Base-by-base conservation (phyloP, 345 rosid species). In the Trapa bicornis region DNA sequence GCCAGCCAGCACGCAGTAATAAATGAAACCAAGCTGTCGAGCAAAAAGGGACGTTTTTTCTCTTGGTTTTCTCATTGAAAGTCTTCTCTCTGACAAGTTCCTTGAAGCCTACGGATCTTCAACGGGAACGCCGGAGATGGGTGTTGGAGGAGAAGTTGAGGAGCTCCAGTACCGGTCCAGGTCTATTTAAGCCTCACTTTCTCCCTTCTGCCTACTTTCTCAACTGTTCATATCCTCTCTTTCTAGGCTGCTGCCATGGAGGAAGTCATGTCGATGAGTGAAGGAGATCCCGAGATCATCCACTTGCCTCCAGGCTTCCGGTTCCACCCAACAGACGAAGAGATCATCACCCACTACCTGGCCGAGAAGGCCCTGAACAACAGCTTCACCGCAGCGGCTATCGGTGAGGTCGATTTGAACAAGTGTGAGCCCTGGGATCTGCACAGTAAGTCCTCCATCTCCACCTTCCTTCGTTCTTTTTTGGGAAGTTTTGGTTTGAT, bases 371-470 rank as follows among this genome's bases (percentile, higher is more conserved):
- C 81, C 70, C 68, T 82, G 72, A 79, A 84, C 38, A 68, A 67
- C 74, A 62, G 64, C 54, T 84, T 82, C 78, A 66, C 69, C 13
- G 86, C 96, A 32, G 35, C 76, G 68, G 88, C 90, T 56, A 71
- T 93, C 65, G 92, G 83, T 38, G 96, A 93, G 60, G 98, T 76
- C 56, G 90, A 92, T 84, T 81, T 92, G 74, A 92, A 89, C 78
- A 89, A 92, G 89, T 82, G 76, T 65, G 98, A 92, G 47, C 98
- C 98, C 11, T 93, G 98, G 98, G 96, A 90, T 70, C 78, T 93
- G 73, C 97, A 90, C 2, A 78, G 96, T 93, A 77, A 81, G 86
- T 69, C 68, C 12, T 16, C 8, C 14, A 64, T 41, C 11, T 16
- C 29, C 33, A 2, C 2, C 0, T 62, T 12, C 29, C 33, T 36